Evolutionary conservation across 2,329 filamentous ascomycete species (phyloP).

Genomic region (Stromatinia cepivora): DNA sequence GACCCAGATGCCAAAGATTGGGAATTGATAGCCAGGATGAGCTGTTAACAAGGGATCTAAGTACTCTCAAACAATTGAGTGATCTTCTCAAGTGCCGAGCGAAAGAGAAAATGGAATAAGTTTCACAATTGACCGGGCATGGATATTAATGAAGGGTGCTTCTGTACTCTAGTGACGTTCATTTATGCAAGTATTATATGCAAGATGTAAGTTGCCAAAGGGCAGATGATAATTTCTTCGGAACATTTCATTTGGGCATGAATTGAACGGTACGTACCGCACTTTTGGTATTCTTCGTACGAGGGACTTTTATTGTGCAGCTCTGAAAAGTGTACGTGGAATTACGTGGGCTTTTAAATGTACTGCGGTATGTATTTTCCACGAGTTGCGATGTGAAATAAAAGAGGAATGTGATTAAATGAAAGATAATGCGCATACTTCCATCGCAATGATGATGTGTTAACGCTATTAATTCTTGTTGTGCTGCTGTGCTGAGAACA

Average conservation of each 20-base stretch:
- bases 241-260: slow-evolving; percentile 9
- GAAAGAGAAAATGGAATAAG: slow-evolving; percentile 3
- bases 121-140: slow-evolving; percentile 12
- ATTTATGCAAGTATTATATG: slow-evolving; percentile 22
- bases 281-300: slow-evolving; percentile 11
- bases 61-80: slow-evolving; percentile 14
- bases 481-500: neutral
- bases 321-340: neutral
- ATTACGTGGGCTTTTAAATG: neutral
- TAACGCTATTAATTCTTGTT: neutral
- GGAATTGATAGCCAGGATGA: slow-evolving; percentile 19
- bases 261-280: slow-evolving; percentile 14
- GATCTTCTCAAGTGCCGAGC: slow-evolving; percentile 21
- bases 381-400: neutral
- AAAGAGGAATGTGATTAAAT: neutral
- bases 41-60: neutral
- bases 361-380: neutral
- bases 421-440: neutral
- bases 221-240: slow-evolving; percentile 16
- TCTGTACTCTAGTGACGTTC: slow-evolving; percentile 4
- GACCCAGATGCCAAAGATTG: slow-evolving; percentile 3
- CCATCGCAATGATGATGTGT: neutral
- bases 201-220: slow-evolving; percentile 15
- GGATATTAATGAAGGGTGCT: neutral
- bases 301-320: neutral